These are phyloP conservation scores for Hibiscus mutabilis DNA, from an alignment of 345 rosid genomes.

Conservation along the genomic window DNA sequence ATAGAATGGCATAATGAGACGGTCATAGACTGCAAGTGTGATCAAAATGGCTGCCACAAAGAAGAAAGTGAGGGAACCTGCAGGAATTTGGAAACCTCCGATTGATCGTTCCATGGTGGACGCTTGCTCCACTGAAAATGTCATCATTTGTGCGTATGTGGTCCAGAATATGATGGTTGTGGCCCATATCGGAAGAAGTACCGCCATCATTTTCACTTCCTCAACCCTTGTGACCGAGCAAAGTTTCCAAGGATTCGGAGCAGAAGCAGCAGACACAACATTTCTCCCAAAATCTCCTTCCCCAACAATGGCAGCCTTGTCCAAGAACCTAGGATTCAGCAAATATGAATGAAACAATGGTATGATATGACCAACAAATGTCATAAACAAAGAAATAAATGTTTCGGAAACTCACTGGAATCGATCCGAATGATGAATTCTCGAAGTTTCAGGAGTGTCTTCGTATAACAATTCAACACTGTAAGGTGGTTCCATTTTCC, in stretches of 20 bases:
- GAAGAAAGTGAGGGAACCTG: constrained; percentile 59
- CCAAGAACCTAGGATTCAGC: constrained; percentile 37
- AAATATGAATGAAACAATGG: neutral
- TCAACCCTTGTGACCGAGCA: constrained; percentile 51
- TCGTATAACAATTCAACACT: constrained; percentile 42
- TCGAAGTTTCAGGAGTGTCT: constrained; percentile 33
- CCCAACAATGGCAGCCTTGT: constrained; percentile 44
- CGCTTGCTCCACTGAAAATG: constrained; percentile 74
- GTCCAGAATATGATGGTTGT: constrained; percentile 61
- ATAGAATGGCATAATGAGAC: constrained; percentile 42
- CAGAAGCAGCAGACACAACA: constrained; percentile 1
- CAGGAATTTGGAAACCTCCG: constrained; percentile 47
- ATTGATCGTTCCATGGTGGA: constrained; percentile 53
- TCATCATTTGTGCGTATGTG: constrained; percentile 59
- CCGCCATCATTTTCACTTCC: constrained; percentile 53
- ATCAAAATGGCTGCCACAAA: constrained; percentile 48
- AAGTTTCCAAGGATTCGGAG: constrained; percentile 44
- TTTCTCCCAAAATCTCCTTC: constrained; percentile 29
- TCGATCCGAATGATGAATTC: constrained; percentile 53
- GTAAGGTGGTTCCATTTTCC: constrained; percentile 40
- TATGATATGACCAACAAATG: neutral
- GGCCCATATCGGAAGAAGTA: constrained; percentile 57
- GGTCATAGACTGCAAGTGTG: constrained; percentile 44
- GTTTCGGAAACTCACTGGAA: constrained; percentile 37
- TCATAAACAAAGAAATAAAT: neutral